Conservation (phyloP, 371 early-diverging fungal genomes). For the Lichtheimia hyalospora region DNA sequence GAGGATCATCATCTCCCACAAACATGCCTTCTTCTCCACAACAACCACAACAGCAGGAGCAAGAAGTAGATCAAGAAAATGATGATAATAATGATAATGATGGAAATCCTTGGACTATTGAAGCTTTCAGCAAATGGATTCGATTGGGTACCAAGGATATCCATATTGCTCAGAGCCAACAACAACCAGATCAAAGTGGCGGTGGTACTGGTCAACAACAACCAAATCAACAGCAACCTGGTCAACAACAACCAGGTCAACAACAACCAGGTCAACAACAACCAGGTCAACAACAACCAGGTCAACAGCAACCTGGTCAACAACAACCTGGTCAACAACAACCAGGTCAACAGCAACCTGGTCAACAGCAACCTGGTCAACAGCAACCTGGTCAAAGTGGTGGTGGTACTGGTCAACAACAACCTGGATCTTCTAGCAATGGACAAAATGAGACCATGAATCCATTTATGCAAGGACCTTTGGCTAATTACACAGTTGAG, state of each 20-base stretch:
- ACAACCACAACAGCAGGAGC: background rate
- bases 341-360: background rate
- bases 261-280: slow-evolving; percentile 1
- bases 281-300: slow-evolving; percentile 2
- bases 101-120: too few relatives aligned
- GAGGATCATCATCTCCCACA: too few relatives aligned
- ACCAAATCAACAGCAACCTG: background rate
- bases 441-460: slow-evolving; percentile 2
- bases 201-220: background rate
- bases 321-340: background rate
- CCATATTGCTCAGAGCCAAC: background rate
- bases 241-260: background rate
- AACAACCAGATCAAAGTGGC: background rate
- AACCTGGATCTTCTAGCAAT: background rate
- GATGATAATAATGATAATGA: too few relatives aligned
- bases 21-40: too few relatives aligned
- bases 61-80: background rate
- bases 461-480: slow-evolving; percentile 11
- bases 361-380: background rate
- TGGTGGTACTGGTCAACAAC: too few relatives aligned
- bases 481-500: slow-evolving; percentile 15
- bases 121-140: too few relatives aligned
- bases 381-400: background rate
- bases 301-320: background rate
- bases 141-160: too few relatives aligned